Evolutionary conservation across 805 yeast genomes (phyloP).

Genomic region (Ogataea paraovalis): DNA sequence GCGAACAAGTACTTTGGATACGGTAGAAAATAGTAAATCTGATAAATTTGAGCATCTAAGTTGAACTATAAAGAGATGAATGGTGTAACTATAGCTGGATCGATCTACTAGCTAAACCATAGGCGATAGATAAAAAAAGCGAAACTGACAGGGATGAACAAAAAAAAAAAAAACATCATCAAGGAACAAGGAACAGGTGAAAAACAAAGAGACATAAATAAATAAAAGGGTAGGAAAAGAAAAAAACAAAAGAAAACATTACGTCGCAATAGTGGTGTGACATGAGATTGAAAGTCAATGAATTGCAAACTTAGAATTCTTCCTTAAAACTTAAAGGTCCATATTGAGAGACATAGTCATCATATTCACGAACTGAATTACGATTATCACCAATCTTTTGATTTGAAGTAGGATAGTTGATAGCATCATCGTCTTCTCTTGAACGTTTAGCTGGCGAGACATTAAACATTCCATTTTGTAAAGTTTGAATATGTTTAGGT

Average conservation of each 20-base stretch:
- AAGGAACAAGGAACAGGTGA: not conserved
- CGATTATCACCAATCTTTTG: not conserved
- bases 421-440: slow-evolving; percentile 9
- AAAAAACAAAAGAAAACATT: no score
- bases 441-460: slow-evolving; percentile 8
- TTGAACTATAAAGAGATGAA: not conserved
- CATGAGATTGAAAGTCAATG: not conserved
- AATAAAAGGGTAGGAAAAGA: no score
- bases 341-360: slow-evolving; percentile 33
- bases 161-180: not conserved
- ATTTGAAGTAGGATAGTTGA: not conserved
- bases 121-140: not conserved
- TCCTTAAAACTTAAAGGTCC: slow-evolving; percentile 46
- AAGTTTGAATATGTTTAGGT: slow-evolving; percentile 2
- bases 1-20: not conserved
- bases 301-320: slow-evolving; percentile 35
- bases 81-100: not conserved
- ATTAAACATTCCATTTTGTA: not conserved
- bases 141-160: not conserved
- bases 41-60: no score
- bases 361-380: slow-evolving; percentile 4
- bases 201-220: not conserved
- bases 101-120: not conserved
- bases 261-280: no score
- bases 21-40: no score